Conservation (phyloP, 768 basidiomycete species). For the Fistulinella prunicolor region DNA sequence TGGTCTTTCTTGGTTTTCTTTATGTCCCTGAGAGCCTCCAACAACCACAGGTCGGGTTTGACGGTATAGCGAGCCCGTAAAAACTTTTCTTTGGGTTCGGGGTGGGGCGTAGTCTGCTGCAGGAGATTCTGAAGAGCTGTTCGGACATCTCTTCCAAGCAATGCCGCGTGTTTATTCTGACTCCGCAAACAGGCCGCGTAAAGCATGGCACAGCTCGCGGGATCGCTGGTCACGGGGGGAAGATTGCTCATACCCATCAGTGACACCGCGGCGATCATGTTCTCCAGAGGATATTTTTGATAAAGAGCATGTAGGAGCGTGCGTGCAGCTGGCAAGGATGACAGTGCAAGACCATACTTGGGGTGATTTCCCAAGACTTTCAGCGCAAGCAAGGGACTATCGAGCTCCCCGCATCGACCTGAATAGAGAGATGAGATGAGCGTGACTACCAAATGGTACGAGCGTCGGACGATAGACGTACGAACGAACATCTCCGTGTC, state of each 20-base stretch:
- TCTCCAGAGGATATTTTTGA: conserved; percentile 42
- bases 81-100: conserved; percentile 16
- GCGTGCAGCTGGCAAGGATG: conserved; percentile 48
- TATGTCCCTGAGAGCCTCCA: conserved; percentile 36
- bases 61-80: conserved; percentile 24
- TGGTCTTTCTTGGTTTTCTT: conserved; percentile 32
- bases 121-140: conserved; percentile 39
- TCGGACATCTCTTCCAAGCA: conserved; percentile 43
- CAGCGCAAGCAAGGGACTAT: conserved; percentile 54
- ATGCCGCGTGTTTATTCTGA: conserved; percentile 35
- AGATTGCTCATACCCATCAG: conserved; percentile 55
- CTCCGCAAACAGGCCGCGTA: conserved; percentile 53
- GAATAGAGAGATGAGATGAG: background rate
- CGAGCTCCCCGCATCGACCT: conserved; percentile 64
- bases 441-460: background rate
- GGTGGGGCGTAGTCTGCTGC: conserved; percentile 11
- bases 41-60: conserved; percentile 39
- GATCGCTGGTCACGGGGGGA: conserved; percentile 52
- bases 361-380: conserved; percentile 59
- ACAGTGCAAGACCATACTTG: conserved; percentile 54
- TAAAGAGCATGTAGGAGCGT: conserved; percentile 58
- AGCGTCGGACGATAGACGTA: conserved; percentile 33
- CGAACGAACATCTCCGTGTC: conserved; percentile 53
- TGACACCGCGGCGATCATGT: conserved; percentile 48
- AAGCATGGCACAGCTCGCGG: conserved; percentile 55